Conservation (phyloP, 441 rosid genomes). For the Adansonia gregorii region DNA sequence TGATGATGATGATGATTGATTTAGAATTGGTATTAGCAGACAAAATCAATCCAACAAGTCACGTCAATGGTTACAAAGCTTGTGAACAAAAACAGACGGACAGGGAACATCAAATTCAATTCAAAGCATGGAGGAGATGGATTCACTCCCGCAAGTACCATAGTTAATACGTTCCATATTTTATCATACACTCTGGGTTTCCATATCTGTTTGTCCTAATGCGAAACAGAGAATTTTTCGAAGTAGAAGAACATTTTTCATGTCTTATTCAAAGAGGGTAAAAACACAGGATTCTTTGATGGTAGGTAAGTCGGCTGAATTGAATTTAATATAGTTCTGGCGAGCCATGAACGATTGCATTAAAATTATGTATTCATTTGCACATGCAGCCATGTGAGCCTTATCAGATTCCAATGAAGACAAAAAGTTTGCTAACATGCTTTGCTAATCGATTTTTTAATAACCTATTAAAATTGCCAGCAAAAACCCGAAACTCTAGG, state of each 20-base stretch:
- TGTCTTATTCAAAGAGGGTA: background rate
- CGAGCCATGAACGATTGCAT: conserved; percentile 27
- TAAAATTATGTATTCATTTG: conserved; percentile 9
- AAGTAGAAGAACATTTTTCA: conserved; percentile 9
- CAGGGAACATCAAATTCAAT: background rate
- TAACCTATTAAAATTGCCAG: conserved; percentile 4
- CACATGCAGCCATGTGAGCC: conserved; percentile 47
- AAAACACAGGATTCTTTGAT: conserved; percentile 7
- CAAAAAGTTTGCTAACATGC: conserved; percentile 15
- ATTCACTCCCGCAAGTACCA: background rate
- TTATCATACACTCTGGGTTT: background rate
- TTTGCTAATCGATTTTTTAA: conserved; percentile 9
- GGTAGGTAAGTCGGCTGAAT: conserved; percentile 32
- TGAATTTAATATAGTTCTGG: conserved; percentile 23
- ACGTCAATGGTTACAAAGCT: conserved; percentile 9
- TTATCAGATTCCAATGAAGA: conserved; percentile 20
- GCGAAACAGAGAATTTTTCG: background rate
- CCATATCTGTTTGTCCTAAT: background rate
- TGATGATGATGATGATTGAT: background rate
- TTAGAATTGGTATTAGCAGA: background rate
- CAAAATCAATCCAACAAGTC: conserved; percentile 20
- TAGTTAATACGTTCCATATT: conserved; percentile 2
- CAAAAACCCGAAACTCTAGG: conserved; percentile 14
- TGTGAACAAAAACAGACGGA: background rate
- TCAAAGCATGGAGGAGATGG: background rate